A percentile compares a stretch with the other conserved stretches of the same genome.
These are phyloP conservation scores for Candida dendrica DNA, from an alignment of 805 yeast genomes.

Conservation along the genomic window DNA sequence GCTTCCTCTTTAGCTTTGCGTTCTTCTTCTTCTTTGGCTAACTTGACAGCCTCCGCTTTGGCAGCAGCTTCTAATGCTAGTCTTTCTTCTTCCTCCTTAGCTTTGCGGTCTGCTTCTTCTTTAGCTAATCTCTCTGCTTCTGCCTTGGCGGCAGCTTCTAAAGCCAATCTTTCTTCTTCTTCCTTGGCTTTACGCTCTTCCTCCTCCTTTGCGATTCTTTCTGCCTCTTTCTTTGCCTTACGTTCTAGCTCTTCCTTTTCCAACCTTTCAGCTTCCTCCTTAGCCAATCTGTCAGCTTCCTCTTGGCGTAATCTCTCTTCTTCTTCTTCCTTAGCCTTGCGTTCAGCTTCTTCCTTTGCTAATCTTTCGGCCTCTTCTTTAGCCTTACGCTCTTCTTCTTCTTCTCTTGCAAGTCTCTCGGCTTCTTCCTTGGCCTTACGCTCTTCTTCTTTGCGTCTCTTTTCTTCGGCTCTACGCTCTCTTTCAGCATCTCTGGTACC, in stretches of 20 bases:
- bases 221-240: slow-evolving; percentile 1
- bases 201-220: slow-evolving; percentile 1
- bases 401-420: slow-evolving; percentile 82
- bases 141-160: slow-evolving; percentile 5
- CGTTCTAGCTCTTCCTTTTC: slow-evolving; percentile 2
- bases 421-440: slow-evolving; percentile 27
- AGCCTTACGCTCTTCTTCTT: slow-evolving; percentile 8
- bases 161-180: slow-evolving; percentile 4
- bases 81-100: slow-evolving; percentile 1
- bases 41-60: not conserved
- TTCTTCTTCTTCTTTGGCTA: not conserved
- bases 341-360: slow-evolving; percentile 4
- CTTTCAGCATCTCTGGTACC: slow-evolving; percentile 4
- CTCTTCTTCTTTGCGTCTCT: slow-evolving; percentile 5
- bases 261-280: slow-evolving; percentile 4
- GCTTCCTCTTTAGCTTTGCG: not conserved
- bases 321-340: slow-evolving; percentile 9
- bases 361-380: slow-evolving; percentile 2
- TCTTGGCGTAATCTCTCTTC: slow-evolving; percentile 5
- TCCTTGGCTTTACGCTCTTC: slow-evolving; percentile 1
- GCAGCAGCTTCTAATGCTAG: not conserved
- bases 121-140: slow-evolving; percentile 3
- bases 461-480: slow-evolving; percentile 6
- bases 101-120: slow-evolving; percentile 1
- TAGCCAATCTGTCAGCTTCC: not conserved